Evolutionary conservation across 2,329 filamentous ascomycete species (phyloP).

Genomic region (Nothophoma quercina): DNA sequence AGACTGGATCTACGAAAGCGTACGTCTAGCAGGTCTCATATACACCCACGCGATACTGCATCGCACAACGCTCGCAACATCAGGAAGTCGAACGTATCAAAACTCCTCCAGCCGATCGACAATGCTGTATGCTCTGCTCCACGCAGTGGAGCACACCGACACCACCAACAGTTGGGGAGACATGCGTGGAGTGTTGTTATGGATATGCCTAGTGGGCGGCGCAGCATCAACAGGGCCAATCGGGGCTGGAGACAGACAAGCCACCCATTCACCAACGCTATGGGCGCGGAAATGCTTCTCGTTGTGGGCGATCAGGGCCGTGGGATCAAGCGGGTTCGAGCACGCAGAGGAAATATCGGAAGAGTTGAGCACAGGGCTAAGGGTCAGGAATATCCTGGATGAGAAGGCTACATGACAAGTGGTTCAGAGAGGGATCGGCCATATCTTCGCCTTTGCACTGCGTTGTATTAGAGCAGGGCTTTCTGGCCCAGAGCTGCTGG

Average conservation of each 20-base stretch:
- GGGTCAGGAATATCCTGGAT: constrained; percentile 31
- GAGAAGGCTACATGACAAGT: neutral
- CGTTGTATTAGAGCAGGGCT: no score
- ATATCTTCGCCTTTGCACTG: no score
- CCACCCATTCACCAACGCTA: constrained; percentile 11
- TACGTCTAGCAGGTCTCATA: constrained; percentile 42
- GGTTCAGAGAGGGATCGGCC: no score
- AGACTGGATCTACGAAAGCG: constrained; percentile 44
- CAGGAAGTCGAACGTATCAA: constrained; percentile 19
- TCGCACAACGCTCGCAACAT: constrained; percentile 30
- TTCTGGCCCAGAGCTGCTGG: no score
- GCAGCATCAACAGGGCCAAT: constrained; percentile 32
- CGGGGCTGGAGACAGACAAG: constrained; percentile 2
- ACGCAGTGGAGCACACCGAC: constrained; percentile 36
- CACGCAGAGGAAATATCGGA: constrained; percentile 31
- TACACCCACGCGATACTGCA: constrained; percentile 43
- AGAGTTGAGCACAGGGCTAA: constrained; percentile 36
- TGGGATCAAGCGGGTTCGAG: constrained; percentile 30
- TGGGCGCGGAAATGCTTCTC: constrained; percentile 44
- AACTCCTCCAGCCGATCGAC: neutral
- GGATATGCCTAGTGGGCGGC: constrained; percentile 43
- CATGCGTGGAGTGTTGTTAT: constrained; percentile 40
- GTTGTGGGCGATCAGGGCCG: constrained; percentile 33
- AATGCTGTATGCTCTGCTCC: constrained; percentile 33
- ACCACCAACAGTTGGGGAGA: constrained; percentile 32